Evolutionary conservation across 257 asterid species (phyloP), one percentile per base, ranked within the genome.

Genomic region (Leonotis leonurus): DNA sequence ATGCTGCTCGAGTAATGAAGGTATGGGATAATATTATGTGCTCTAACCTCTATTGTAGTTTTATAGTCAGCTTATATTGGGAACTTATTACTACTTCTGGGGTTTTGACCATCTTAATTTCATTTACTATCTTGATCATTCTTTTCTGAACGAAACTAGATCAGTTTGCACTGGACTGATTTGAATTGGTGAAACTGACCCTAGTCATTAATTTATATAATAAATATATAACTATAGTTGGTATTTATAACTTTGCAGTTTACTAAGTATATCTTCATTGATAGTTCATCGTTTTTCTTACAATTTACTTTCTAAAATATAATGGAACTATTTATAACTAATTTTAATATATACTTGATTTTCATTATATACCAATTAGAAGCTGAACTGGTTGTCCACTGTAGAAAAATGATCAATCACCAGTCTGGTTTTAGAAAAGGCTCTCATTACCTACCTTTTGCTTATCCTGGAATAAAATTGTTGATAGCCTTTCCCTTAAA

Each of bases 1-100:
- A 14, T 13, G 59, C 33, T 7, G 65, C 54, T 35, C 32, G 17
- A n/a, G 55, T 18, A 44, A 14, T 53, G 61, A 69, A 74, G 71
- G 73, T 68, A 8, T 8, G 63, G 25, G 12, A 40, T 48, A 16
- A 10, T 58, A 16, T 35, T 21, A 45, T 35, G 27, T 37, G 8
- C 48, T n/a, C 9, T 53, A 9, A 25, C 10, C n/a, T 13, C 3
- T 10, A 3, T 17, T 33, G 1, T 18, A 7, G 32, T 69, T 35
- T 43, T 8, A 36, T 26, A 35, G 37, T 37, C 49, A 48, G 27
- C 39, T 13, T 64, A 11, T 11, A 53, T 8, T 33, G 44, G 45
- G 16, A 9, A 50, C 17, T 43, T 14, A 5, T 68, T 68, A 56
- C 62, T 11, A 13, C 43, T 39, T 40, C 62, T 27, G 60, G 43